Base-by-base conservation (phyloP, 495 filamentous ascomycete species). In the Trichoderma asperelloides region DNA sequence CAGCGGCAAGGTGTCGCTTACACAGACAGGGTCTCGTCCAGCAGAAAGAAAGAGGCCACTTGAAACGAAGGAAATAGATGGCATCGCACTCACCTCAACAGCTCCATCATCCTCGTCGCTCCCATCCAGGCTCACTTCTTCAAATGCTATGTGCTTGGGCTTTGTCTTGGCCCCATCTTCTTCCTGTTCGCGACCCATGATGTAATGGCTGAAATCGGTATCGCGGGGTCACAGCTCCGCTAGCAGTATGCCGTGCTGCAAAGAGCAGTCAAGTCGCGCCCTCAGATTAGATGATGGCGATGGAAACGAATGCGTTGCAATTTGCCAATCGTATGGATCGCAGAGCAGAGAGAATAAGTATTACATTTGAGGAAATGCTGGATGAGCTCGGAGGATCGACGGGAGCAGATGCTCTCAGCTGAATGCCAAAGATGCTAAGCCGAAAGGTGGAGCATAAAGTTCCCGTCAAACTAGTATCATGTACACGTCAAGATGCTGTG, bases 101-200 rank as follows among this genome's bases (percentile, higher is more conserved):
- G 75, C 73, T 37, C 70, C 71, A 2, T 62, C 67, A 60, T 83
- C 79, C 30, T 81, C 79, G 65, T 81, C 79, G 43, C 77, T 81
- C 8, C 69, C 71, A 65, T 73, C 75, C 2, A 76, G 76, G 13
- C 66, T 67, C 16, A 49, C 67, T 55, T 78, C 74, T 68, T 70
- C 37, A 49, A 65, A 65, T n/a, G 37, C 15, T 25, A 71, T 68
- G 41, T 73, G 65, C 27, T 72, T 72, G 67, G 66, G 64, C 41
- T 43, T 30, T 28, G 23, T 27, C 51, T 60, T 45, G 43, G 18
- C 23, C 23, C 67, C 49, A 65, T 33, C 27, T 49, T 28, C 23
- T 39, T 55, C 43, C 23, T 27, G 15, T 23, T 66, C 51, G 21
- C 27, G n/a, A 23, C 51, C 51, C 51, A 60, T 60, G 55, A 60